These are phyloP conservation scores for Paramecium sexaurelia DNA, from an alignment of 73 alveolate genomes.

Conservation along the genomic window DNA sequence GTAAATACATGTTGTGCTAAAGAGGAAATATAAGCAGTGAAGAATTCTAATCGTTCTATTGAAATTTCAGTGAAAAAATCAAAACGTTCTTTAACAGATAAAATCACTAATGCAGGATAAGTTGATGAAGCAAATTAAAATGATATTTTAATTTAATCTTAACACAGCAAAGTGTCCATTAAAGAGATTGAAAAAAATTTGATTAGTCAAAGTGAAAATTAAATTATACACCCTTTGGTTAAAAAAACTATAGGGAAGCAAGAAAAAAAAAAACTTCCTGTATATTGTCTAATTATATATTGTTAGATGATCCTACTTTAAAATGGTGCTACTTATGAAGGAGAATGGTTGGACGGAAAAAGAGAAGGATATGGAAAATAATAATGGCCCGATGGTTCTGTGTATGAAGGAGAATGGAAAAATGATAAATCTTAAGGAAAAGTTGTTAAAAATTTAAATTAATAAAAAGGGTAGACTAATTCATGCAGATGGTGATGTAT, in stretches of 20 bases:
- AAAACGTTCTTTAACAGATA: conserved; percentile 29
- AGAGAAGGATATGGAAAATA: conserved; percentile 71
- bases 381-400: conserved; percentile 78
- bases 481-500: conserved; percentile 85
- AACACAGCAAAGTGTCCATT: neutral
- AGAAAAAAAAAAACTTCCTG: conserved; percentile 26
- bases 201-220: neutral
- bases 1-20: conserved; percentile 37
- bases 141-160: neutral
- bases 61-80: conserved; percentile 41
- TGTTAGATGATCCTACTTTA: conserved; percentile 33
- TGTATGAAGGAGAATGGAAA: conserved; percentile 85
- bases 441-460: neutral
- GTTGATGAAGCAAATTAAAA: neutral
- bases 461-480: conserved; percentile 69
- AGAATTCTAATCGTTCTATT: conserved; percentile 27
- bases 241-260: neutral
- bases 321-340: conserved; percentile 74
- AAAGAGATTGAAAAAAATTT: conserved; percentile 5
- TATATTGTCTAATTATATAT: neutral
- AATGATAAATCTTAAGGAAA: conserved; percentile 42
- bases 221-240: neutral
- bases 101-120: neutral
- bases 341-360: conserved; percentile 68
- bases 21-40: neutral